These are phyloP conservation scores for Botryobasidium botryosum DNA, from an alignment of 768 basidiomycete genomes.

Conservation along the genomic window DNA sequence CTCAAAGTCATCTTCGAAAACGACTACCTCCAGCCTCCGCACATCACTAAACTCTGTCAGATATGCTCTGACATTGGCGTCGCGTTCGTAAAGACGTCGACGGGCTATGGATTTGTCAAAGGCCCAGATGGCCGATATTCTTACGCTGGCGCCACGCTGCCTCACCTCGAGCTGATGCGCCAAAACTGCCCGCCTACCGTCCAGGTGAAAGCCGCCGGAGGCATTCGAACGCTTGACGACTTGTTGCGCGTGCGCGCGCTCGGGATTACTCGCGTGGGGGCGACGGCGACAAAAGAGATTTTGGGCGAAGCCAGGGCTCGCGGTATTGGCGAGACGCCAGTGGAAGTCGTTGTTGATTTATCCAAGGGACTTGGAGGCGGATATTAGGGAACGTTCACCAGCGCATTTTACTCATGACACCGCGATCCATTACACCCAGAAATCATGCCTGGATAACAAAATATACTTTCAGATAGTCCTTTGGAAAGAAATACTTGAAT, in stretches of 20 bases:
- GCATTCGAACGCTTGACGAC: conserved; percentile 13
- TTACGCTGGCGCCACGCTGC: conserved; percentile 12
- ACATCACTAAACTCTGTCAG: conserved; percentile 12
- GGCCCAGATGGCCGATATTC: conserved; percentile 9
- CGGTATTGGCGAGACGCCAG: conserved; percentile 10
- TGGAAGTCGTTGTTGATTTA: conserved; percentile 8
- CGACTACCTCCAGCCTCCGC: conserved; percentile 11
- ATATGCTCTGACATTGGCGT: conserved; percentile 12
- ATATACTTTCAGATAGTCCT: no score
- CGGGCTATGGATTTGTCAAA: conserved; percentile 14
- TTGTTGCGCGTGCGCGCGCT: conserved; percentile 11
- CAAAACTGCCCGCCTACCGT: conserved; percentile 7
- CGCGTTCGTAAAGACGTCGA: conserved; percentile 14
- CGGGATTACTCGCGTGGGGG: conserved; percentile 11
- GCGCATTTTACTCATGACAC: no score
- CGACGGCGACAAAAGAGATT: conserved; percentile 11
- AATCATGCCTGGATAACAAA: no score
- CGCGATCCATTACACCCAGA: no score
- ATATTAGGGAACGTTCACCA: not conserved
- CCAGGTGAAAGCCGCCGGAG: conserved; percentile 14
- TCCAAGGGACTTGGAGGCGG: not conserved
- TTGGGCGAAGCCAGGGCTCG: conserved; percentile 11
- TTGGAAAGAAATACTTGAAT: no score
- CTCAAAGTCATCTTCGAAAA: conserved; percentile 15
- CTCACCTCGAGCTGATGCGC: conserved; percentile 12